Evolutionary conservation across 164 flowering plant species (phyloP), one percentile per base, ranked within the genome.

Genomic region (Warburgia ugandensis): DNA sequence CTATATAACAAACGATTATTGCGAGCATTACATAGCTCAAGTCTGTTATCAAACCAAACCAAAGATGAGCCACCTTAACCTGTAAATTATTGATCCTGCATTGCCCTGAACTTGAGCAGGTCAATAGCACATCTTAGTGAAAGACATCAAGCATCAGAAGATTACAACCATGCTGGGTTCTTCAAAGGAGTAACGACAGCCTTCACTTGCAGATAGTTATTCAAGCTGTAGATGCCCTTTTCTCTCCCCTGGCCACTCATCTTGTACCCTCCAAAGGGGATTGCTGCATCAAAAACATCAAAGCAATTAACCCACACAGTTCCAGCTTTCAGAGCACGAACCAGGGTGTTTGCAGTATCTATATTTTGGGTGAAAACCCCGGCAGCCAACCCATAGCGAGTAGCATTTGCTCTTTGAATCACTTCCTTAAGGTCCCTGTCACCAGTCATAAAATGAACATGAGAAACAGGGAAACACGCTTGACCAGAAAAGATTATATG

Each of bases 161-260:
- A 36, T 27, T 26, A 51, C 1, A 78, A 80, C 91, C 90, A 83
- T 23, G 95, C 90, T 29, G 95, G 75, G 46, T 74, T 56, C 45
- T 71, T 54, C 22, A 86, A 32, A 17, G 90, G 90, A 41, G 83
- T 78, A 4, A 77, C 82, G 45, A 86, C 81, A 45, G 86, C 60
- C 68, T 86, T 86, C 43, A 64, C 61, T 44, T 86, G 85, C 19
- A 83, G 78, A 59, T 77, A 86, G 68, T 77, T 68, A 16, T 81
- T 35, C 12, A 86, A 74, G 21, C 74, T 79, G 3, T 80, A 72
- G 54, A 83, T 5, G 8, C 95, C 90, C 0, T 5, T 13, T 19
- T 83, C 85, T 29, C 69, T 73, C 4, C 79, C 87, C 32, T 74
- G 73, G 5, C 95, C 95, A 49, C 95, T 83, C 81, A 68, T 74